A percentile compares a stretch with the other conserved stretches of the same genome.
phyloP scores from a whole-genome alignment of 257 asterid genomes.

The Leonotis leonurus region DNA sequence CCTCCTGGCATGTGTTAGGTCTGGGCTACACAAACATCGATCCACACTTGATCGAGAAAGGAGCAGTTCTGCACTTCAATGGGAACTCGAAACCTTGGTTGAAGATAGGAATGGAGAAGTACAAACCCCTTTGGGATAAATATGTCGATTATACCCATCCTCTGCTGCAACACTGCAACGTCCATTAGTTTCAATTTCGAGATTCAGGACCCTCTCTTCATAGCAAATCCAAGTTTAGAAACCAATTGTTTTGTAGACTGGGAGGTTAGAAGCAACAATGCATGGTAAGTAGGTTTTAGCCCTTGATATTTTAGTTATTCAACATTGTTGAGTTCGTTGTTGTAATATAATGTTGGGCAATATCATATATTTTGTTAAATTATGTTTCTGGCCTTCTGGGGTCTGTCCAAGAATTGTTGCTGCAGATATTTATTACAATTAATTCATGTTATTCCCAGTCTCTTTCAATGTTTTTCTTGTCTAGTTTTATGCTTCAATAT shows the following conservation, averaged over 20 bases:
- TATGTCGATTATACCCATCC: conserved; percentile 53
- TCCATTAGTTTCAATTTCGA: conserved; percentile 24
- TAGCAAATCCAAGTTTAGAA: conserved; percentile 2
- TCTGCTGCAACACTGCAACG: conserved; percentile 47
- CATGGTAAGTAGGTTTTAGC: conserved; percentile 12
- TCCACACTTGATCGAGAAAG: conserved; percentile 43
- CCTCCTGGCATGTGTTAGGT: conserved; percentile 57
- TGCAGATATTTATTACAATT: conserved; percentile 8
- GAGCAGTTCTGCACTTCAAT: conserved; percentile 62
- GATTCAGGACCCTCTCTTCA: too few relatives aligned
- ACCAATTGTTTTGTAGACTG: conserved; percentile 23
- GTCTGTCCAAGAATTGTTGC: conserved; percentile 1
- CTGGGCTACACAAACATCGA: conserved; percentile 56
- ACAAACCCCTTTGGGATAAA: conserved; percentile 55
- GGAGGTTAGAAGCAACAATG: conserved; percentile 16
- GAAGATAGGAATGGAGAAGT: conserved; percentile 64
- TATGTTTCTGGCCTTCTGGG: conserved; percentile 12
- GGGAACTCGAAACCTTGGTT: conserved; percentile 70
- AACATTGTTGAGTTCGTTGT: conserved; percentile 9
- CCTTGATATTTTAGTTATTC: conserved; percentile 6
- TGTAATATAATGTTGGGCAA: conserved; percentile 26
- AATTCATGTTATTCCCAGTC: conserved; percentile 1
- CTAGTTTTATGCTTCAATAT: too few relatives aligned
- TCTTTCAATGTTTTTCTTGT: too few relatives aligned
- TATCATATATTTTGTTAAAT: conserved; percentile 22